Evolutionary conservation across 345 rosid species (phyloP), one percentile per base, ranked within the genome.

Genomic region (Zanthoxylum bungeanum): DNA sequence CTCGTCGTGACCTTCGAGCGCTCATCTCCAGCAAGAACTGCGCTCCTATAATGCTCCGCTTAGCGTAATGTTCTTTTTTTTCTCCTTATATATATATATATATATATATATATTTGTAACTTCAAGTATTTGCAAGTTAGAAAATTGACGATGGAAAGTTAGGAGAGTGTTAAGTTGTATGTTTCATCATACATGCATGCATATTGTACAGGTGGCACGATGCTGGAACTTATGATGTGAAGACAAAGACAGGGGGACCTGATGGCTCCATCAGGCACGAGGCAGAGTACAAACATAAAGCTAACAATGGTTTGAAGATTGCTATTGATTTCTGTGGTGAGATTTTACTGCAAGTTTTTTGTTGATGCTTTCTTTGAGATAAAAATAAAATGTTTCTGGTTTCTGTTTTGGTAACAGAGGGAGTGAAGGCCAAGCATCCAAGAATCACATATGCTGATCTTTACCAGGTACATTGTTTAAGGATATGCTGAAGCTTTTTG

Each of bases 11-110:
- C 66, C 97, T 93, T 72, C 86, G 98, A 6, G 87, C 84, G 77
- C 91, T 93, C 70, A 89, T 93, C 76, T 85, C 80, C 59, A 78
- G 75, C 77, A 83, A 72, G 53, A 80, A 71, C 68, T 93, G 96
- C 49, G 90, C 97, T 78, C 94, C 97, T 63, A 73, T 93, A 70
- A 85, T 93, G 90, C 97, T 93, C 59, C 97, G 97, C 80, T 86
- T 93, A 46, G 94, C 97, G 98, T 93, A 93, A 72, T 17, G 33
- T 40, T 64, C 17, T 30, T 5, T 22, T 50, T 24, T 36, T 14
- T 39, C 3, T 25, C 21, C 40, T 5, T 3, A n/a, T n/a, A n/a
- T n/a, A n/a, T n/a, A n/a, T n/a, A n/a, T n/a, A n/a, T n/a, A n/a
- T n/a, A n/a, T n/a, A n/a, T n/a, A n/a, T n/a, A n/a, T n/a, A n/a